phyloP scores from a whole-genome alignment of 768 basidiomycete genomes.

The Mycena vitilis region DNA sequence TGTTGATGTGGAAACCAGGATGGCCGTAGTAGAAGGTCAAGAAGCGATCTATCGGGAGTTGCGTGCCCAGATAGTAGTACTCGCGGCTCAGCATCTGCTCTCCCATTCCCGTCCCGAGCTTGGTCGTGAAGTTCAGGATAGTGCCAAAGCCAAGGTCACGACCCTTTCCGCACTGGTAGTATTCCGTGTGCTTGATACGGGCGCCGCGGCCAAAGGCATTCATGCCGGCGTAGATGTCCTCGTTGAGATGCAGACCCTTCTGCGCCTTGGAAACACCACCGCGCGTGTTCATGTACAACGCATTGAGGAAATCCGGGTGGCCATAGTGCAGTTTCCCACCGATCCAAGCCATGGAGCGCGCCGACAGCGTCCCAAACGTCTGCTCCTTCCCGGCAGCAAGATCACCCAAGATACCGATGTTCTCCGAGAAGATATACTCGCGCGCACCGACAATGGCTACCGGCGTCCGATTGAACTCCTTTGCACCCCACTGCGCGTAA shows the following conservation, averaged over 20 bases:
- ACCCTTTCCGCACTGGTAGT: constrained; percentile 99
- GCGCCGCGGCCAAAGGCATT: constrained; percentile 97
- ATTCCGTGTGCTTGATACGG: constrained; percentile 98
- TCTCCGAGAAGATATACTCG: constrained; percentile 99
- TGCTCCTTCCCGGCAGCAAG: constrained; percentile 99
- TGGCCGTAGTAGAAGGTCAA: constrained; percentile 99
- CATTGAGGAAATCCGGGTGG: constrained; percentile 99
- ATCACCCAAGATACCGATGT: constrained; percentile 98
- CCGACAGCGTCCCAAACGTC: constrained; percentile 98
- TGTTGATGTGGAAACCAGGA: constrained; percentile 99
- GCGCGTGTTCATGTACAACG: constrained; percentile 96
- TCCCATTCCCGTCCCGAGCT: constrained; percentile 99
- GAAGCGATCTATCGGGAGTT: constrained; percentile 97
- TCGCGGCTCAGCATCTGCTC: constrained; percentile 99
- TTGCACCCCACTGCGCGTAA: constrained; percentile 89
- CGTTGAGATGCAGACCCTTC: constrained; percentile 98
- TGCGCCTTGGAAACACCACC: constrained; percentile 99
- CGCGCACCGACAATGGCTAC: constrained; percentile 98
- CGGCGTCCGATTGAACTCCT: constrained; percentile 89
- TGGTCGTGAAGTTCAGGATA: constrained; percentile 99
- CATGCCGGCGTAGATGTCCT: constrained; percentile 99
- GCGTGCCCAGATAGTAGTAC: constrained; percentile 98
- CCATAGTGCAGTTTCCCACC: constrained; percentile 99
- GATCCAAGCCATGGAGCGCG: constrained; percentile 95
- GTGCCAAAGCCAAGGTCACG: constrained; percentile 99